Conservation (phyloP, 805 yeast genomes). For the Pichia nanzhaoensis region DNA sequence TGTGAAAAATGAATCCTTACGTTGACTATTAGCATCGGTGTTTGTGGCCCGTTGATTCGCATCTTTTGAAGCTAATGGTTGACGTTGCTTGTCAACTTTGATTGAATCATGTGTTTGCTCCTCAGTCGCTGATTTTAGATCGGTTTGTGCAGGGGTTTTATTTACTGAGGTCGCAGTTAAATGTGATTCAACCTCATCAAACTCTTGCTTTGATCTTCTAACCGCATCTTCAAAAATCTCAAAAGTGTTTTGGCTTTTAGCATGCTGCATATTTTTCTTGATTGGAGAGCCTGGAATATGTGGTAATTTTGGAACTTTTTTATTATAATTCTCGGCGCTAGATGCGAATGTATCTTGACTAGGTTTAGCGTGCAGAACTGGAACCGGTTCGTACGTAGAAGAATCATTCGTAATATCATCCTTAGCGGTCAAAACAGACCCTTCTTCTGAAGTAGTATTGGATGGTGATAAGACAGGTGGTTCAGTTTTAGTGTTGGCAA, state of each 20-base stretch:
- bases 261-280: conserved; percentile 21
- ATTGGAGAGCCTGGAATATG: conserved; percentile 36
- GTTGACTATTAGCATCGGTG: neutral
- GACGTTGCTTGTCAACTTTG: conserved; percentile 28
- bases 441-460: no score
- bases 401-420: conserved; percentile 26
- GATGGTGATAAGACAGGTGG: neutral
- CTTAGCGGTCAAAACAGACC: no score
- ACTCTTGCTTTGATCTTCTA: conserved; percentile 15
- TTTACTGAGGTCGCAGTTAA: neutral
- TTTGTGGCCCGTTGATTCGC: conserved; percentile 11
- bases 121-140: neutral
- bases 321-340: conserved; percentile 32
- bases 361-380: conserved; percentile 19
- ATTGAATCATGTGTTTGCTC: conserved; percentile 12
- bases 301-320: conserved; percentile 45
- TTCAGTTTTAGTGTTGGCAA: no score
- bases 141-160: neutral
- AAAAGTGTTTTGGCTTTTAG: conserved; percentile 19
- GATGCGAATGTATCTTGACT: conserved; percentile 40
- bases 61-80: conserved; percentile 7
- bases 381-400: conserved; percentile 18
- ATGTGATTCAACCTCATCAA: conserved; percentile 5
- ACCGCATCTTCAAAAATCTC: conserved; percentile 23
- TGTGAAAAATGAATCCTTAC: conserved; percentile 34